Conservation (phyloP, 2,329 filamentous ascomycete genomes). For the Neofusicoccum umdonicola region DNA sequence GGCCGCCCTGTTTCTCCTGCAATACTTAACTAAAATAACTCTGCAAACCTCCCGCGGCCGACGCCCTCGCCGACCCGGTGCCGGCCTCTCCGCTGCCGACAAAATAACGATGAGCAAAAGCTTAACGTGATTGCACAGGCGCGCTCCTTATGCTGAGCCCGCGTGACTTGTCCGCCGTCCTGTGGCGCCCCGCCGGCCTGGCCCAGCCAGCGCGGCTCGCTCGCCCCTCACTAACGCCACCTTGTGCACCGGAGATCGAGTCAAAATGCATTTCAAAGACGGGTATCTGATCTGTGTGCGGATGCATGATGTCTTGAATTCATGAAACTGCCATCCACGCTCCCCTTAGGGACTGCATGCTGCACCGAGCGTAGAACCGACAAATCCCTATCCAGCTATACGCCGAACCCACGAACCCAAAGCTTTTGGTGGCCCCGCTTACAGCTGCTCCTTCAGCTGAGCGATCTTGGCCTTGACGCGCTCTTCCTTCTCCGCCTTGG, state of each 20-base stretch:
- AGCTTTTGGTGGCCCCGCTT: constrained; percentile 11
- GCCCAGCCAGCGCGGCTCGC: neutral
- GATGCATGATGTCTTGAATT: constrained; percentile 17
- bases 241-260: neutral
- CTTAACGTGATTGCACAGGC: neutral
- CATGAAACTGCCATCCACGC: constrained; percentile 17
- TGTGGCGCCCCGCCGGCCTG: neutral
- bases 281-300: constrained; percentile 17
- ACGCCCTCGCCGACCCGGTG: neutral
- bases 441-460: constrained; percentile 58
- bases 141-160: neutral
- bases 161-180: neutral
- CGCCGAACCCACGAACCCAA: constrained; percentile 12
- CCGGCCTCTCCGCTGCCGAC: neutral
- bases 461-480: constrained; percentile 90
- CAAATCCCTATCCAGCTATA: constrained; percentile 15
- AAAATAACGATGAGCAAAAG: neutral
- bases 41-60: neutral
- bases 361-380: constrained; percentile 15
- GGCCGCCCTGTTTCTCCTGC: constrained; percentile 4
- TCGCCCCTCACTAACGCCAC: constrained; percentile 7
- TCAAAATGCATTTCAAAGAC: constrained; percentile 18
- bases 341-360: constrained; percentile 12
- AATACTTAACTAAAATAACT: neutral
- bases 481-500: constrained; percentile 77